Evolutionary conservation across 805 yeast genomes (phyloP), one percentile per base, ranked within the genome.

Genomic region (Candida ulmi): DNA sequence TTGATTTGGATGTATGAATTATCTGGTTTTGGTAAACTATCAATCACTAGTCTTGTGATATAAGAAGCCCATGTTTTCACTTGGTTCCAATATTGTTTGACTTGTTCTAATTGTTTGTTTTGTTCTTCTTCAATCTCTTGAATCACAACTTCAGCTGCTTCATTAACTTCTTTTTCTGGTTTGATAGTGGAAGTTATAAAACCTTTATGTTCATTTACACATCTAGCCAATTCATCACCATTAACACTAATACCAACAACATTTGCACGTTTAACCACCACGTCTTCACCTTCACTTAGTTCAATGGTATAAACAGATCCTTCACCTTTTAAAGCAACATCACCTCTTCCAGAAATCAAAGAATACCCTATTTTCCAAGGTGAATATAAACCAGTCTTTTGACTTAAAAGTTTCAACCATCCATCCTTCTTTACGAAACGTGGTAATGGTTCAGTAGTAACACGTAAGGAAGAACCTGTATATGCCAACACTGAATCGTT

Each of bases 341-440:
- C 70, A 0, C 86, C 86, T 43, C 85, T 63, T 1, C 86, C 85
- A 19, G 72, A 67, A 6, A 77, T 46, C 28, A 74, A 58, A 0
- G 69, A 61, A 50, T 69, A 78, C 0, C 79, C 79, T 11, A 60
- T 38, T 25, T 56, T 57, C 29, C 43, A 41, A 26, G 45, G 43
- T 59, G 65, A 63, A 17, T 50, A 51, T 16, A 75, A 52, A 1
- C 80, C 79, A 2, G 78, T 71, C 4, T 51, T 41, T 17, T 36
- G 42, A 4, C 29, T 38, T 19, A 25, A 60, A 41, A 29, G 41
- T 41, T 30, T 52, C 50, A 8, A 67, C 53, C 29, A 41, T 28
- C 48, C 50, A 39, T 65, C 60, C 18, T 52, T 55, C 36, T 58
- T 54, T 13, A 72, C 55, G 3, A 44, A 52, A 21, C 50, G 53